Evolutionary conservation across 768 basidiomycete genomes (phyloP), one percentile per base, ranked within the genome.

Genomic region (Phanerochaete carnosa): DNA sequence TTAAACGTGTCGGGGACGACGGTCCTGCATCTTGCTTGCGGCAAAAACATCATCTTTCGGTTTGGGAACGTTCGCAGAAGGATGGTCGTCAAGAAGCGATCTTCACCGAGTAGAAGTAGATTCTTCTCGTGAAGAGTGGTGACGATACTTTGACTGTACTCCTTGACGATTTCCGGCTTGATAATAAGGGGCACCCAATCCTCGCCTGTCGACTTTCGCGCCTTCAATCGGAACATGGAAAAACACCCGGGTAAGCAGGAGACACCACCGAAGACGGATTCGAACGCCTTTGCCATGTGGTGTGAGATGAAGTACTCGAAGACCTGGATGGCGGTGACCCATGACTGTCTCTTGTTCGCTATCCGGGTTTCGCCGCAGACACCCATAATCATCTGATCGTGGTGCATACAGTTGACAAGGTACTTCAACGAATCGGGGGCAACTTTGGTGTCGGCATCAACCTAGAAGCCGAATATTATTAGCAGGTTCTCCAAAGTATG

Each of bases 251-350:
- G 97, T 29, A 98, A 80, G 79, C 97, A 99, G 13, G 97, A 95
- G 60, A 99, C 97, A 85, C 97, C 97, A 70, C 97, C 97, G 69
- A 99, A 98, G 26, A 97, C 94, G 23, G 97, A 95, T 74, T 99
- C 97, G 75, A 99, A 99, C 7, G 94, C 95, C 74, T 99, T 99
- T 62, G 96, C 92, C 56, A 95, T 84, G 73, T 99, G 96, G 75
- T 99, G 97, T 37, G 95, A 98, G 70, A 99, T 98, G 76, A 98
- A 99, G 75, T 99, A 99, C 72, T 95, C 94, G 71, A 94, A 95
- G 45, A 98, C 96, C 73, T 99, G 97, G 68, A 99, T 99, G 52
- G 90, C 88, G 1, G 97, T 98, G 25, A 99, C 95, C 97, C 97
- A 99, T 23, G 94, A 95, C 62, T 94, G 87, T 25, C 95, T 90